Evolutionary conservation across 345 rosid species (phyloP), one percentile per base, ranked within the genome.

Genomic region (Arabis alpina): DNA sequence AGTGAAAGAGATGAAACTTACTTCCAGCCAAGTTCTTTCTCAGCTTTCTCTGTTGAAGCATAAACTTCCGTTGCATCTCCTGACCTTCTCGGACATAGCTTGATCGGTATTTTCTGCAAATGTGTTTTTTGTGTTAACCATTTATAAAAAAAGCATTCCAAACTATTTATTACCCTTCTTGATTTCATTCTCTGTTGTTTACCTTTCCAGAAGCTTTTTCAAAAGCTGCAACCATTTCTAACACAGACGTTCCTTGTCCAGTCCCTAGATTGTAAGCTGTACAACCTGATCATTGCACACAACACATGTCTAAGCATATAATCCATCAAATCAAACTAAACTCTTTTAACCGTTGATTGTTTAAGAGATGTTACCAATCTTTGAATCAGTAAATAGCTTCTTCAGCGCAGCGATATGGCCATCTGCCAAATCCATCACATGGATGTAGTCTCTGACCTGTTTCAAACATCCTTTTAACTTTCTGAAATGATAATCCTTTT

Each of bases 391-490:
- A 70, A 85, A 83, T 42, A 90, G 84, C 85, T 87, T 93, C 77
- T 70, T 76, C 39, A 93, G 87, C 24, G 97, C 97, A 67, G 90
- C 90, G n/a, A 88, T 86, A 72, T 90, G 97, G 9, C 98, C 98
- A 81, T 90, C 97, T 54, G 97, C 98, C 43, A 93, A 81, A 80
- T 90, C 97, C 92, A 93, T 88, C 47, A 93, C 98, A 76, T 90
- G 97, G 73, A 90, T 86, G 77, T 93, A 93, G 71, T 90, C 98
- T 73, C 96, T 81, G 14, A 93, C 69, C 98, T 90, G 84, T 76
- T 34, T 32, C 80, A 54, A 54, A 47, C 49, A 72, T 63, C 12
- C 13, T 15, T 58, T 53, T 16, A 50, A 59, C 76, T 49, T 25
- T 69, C 40, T 43, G 36, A 71, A 61, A 39, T 24, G 66, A 58